These are phyloP conservation scores for Rubus idaeus DNA, from an alignment of 306 rosid genomes.

Conservation along the genomic window DNA sequence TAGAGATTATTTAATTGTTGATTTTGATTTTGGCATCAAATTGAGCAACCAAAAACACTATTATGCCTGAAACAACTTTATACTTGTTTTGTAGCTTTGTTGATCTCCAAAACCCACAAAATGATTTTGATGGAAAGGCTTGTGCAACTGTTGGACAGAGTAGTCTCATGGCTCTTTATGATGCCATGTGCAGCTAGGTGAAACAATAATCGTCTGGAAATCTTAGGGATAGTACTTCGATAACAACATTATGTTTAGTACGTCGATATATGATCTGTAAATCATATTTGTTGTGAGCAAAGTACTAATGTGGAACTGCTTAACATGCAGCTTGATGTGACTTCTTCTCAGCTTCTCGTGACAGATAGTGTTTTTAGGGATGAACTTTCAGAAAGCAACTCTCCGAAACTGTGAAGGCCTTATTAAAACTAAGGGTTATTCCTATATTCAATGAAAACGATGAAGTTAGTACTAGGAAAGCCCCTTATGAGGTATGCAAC, in stretches of 20 bases:
- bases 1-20: neutral
- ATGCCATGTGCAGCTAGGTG: slow-evolving; percentile 88
- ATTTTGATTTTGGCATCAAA: neutral
- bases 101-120: slow-evolving; percentile 74
- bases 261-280: neutral
- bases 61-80: no score
- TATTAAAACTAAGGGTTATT: slow-evolving; percentile 62
- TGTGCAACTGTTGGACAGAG: slow-evolving; percentile 96
- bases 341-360: slow-evolving; percentile 94
- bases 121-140: slow-evolving; percentile 78
- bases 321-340: slow-evolving; percentile 77
- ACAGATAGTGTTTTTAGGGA: slow-evolving; percentile 72
- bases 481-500: slow-evolving; percentile 66
- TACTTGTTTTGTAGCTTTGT: slow-evolving; percentile 65
- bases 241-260: neutral
- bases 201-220: neutral
- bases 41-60: neutral
- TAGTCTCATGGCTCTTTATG: slow-evolving; percentile 96
- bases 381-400: slow-evolving; percentile 64
- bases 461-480: slow-evolving; percentile 87
- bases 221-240: neutral
- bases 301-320: slow-evolving; percentile 29
- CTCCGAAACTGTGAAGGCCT: slow-evolving; percentile 66
- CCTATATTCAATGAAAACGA: slow-evolving; percentile 94
- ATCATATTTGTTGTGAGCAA: no score